phyloP scores from a whole-genome alignment of 1,139 yeast genomes.

The Saccharomycopsis crataegensis region DNA sequence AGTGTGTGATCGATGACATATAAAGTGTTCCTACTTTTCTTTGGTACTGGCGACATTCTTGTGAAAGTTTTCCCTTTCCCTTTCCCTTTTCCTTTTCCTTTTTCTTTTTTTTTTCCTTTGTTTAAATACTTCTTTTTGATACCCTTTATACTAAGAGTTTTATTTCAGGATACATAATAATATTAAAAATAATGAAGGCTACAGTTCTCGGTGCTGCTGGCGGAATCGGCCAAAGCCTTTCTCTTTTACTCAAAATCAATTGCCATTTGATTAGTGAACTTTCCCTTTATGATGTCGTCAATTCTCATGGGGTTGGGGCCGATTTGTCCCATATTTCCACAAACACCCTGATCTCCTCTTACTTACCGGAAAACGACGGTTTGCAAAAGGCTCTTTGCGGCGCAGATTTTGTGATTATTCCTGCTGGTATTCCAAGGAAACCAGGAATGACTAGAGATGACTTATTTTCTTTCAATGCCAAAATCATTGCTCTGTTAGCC shows the following conservation, averaged over 20 bases:
- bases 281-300: slow-evolving; percentile 81
- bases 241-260: slow-evolving; percentile 65
- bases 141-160: no score
- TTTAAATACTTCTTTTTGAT: no score
- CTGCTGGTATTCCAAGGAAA: slow-evolving; percentile 97
- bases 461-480: slow-evolving; percentile 86
- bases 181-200: slow-evolving; percentile 35
- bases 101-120: no score
- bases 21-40: no score
- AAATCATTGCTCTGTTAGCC: slow-evolving; percentile 79
- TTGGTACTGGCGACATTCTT: no score
- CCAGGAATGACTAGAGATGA: slow-evolving; percentile 99
- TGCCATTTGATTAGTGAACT: slow-evolving; percentile 45
- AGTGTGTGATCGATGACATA: no score
- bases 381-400: slow-evolving; percentile 53
- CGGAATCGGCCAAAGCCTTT: slow-evolving; percentile 92
- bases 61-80: no score
- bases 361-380: slow-evolving; percentile 59
- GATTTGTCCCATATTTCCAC: slow-evolving; percentile 90
- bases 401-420: slow-evolving; percentile 76
- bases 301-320: slow-evolving; percentile 88
- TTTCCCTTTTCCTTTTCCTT: no score
- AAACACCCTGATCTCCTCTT: slow-evolving; percentile 61
- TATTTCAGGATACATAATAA: no score
- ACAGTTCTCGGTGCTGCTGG: slow-evolving; percentile 79